Conservation (phyloP, 1,139 yeast species). For the Kodamaea alishanica region DNA sequence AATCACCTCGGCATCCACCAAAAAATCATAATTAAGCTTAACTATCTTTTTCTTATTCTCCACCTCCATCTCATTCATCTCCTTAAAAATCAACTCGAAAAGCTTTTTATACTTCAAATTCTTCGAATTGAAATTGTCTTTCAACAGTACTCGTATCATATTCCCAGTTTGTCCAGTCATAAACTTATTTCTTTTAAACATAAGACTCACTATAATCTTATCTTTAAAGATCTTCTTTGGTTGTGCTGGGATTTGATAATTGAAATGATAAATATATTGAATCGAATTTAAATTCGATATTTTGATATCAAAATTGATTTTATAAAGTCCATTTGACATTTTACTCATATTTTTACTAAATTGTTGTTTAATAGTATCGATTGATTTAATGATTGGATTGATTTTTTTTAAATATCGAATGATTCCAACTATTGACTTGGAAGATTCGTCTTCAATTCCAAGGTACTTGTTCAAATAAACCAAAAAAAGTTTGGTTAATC, state of each 20-base stretch:
- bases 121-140: conserved; percentile 37
- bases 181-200: conserved; percentile 35
- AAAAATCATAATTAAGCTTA: conserved; percentile 42
- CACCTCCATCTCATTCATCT: conserved; percentile 28
- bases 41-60: conserved; percentile 14
- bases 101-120: conserved; percentile 39
- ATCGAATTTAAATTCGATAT: conserved; percentile 31
- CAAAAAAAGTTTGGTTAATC: conserved; percentile 20
- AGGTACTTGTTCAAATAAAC: conserved; percentile 27
- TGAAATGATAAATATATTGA: conserved; percentile 33
- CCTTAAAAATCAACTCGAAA: conserved; percentile 39
- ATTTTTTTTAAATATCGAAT: conserved; percentile 32
- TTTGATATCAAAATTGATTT: conserved; percentile 33
- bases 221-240: conserved; percentile 37
- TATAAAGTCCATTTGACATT: conserved; percentile 31
- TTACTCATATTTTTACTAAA: conserved; percentile 11
- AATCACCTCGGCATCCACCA: conserved; percentile 20
- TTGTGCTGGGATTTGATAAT: conserved; percentile 23
- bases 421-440: conserved; percentile 24
- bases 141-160: conserved; percentile 30
- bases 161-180: conserved; percentile 19
- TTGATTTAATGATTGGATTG: conserved; percentile 28
- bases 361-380: conserved; percentile 16
- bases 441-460: conserved; percentile 6
- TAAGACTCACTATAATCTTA: conserved; percentile 29